phyloP scores from a whole-genome alignment of 2,329 filamentous ascomycete genomes.

The Ceratocystis smalleyi region DNA sequence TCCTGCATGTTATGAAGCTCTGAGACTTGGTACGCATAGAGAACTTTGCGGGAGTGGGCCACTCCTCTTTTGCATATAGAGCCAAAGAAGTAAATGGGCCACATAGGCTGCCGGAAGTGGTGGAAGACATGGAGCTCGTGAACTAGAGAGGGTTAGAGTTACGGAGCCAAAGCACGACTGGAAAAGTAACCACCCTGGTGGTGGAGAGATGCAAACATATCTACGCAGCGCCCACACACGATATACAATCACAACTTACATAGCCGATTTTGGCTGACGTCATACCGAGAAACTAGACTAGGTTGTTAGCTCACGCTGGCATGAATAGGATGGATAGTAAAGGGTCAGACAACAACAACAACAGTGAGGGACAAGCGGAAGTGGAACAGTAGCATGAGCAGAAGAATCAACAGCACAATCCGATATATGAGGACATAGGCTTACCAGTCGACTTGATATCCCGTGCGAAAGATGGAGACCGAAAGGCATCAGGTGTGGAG shows the following conservation, averaged over 20 bases:
- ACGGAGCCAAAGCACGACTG: neutral
- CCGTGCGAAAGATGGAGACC: neutral
- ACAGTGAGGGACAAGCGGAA: neutral
- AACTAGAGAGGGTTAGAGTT: neutral
- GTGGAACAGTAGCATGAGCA: neutral
- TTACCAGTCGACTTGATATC: neutral
- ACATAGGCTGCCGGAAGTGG: neutral
- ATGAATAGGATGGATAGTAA: neutral
- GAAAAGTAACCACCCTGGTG: too few species aligned
- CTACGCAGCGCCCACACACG: too few species aligned
- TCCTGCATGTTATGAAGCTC: neutral
- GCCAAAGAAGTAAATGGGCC: neutral
- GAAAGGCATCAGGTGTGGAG: neutral
- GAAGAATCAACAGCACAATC: neutral
- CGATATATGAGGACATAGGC: neutral
- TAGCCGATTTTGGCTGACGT: neutral
- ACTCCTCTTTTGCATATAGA: too few species aligned
- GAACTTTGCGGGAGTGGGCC: neutral
- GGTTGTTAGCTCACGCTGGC: neutral
- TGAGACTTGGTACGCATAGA: neutral
- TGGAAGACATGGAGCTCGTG: neutral
- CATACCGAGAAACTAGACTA: neutral
- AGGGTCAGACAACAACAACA: neutral
- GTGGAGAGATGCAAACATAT: too few species aligned
- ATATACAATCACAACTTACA: neutral